phyloP scores from a whole-genome alignment of 306 rosid genomes.

The Malus sieversii region DNA sequence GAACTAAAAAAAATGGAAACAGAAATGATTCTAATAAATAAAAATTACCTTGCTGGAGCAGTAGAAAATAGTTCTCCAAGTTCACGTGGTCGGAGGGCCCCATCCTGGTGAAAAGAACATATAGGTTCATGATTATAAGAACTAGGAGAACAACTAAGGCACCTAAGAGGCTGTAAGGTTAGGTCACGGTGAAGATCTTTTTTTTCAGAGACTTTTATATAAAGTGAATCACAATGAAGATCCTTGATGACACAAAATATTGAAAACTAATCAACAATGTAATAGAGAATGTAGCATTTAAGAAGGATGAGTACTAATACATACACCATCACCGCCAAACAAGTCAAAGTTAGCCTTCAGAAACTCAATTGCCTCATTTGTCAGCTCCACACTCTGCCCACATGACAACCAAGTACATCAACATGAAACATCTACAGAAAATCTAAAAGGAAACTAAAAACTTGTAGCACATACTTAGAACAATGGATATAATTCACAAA shows the following conservation, averaged over 20 bases:
- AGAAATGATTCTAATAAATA: background rate
- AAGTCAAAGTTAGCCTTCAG: conserved; percentile 69
- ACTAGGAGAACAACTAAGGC: conserved; percentile 5
- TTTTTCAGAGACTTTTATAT: too few relatives aligned
- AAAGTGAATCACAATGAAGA: background rate
- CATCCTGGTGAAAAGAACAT: conserved; percentile 48
- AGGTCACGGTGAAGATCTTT: background rate
- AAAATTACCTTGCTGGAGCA: conserved; percentile 80
- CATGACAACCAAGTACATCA: conserved; percentile 15
- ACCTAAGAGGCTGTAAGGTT: background rate
- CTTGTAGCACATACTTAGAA: background rate
- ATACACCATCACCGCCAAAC: conserved; percentile 63
- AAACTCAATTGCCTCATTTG: conserved; percentile 83
- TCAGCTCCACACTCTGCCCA: conserved; percentile 92
- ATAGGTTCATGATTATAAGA: conserved; percentile 6
- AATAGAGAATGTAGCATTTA: conserved; percentile 5
- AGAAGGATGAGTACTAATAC: conserved; percentile 17
- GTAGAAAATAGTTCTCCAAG: conserved; percentile 88
- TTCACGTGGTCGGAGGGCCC: conserved; percentile 75
- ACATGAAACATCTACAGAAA: background rate
- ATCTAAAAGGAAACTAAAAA: background rate
- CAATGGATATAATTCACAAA: background rate
- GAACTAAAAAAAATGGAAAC: background rate
- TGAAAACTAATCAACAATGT: background rate
- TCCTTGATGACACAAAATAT: background rate